Evolutionary conservation across 495 filamentous ascomycete species (phyloP).

Genomic region (Articulospora tetracladia): DNA sequence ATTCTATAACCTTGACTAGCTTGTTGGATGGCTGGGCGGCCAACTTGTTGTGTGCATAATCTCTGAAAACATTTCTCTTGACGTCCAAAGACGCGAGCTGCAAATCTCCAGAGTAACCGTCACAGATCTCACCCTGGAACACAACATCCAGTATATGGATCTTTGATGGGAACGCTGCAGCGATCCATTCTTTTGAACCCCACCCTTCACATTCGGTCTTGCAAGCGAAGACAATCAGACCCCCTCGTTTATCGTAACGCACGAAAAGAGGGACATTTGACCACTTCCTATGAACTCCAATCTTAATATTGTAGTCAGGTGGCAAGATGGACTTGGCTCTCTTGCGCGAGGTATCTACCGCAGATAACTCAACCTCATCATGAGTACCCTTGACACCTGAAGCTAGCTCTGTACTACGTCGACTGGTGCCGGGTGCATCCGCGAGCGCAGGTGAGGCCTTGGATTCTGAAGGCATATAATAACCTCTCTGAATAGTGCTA

Average conservation of each 20-base stretch:
- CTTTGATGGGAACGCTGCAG: background rate
- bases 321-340: background rate
- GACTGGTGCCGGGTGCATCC: background rate
- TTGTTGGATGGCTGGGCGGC: background rate
- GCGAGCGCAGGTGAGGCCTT: no score
- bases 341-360: background rate
- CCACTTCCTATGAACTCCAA: no score
- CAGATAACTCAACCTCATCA: background rate
- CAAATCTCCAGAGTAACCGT: background rate
- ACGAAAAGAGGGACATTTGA: no score
- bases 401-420: background rate
- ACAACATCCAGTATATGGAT: background rate
- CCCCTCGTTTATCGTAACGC: no score
- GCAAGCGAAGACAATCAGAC: no score
- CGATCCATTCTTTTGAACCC: background rate
- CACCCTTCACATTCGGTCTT: background rate
- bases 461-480: no score
- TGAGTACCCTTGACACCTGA: background rate
- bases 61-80: background rate
- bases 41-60: background rate
- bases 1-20: background rate
- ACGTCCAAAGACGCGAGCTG: background rate
- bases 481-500: no score
- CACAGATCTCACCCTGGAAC: background rate
- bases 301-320: background rate